phyloP scores from a whole-genome alignment of 192 early-diverging fungal genomes.

The Gonapodya sp. region DNA sequence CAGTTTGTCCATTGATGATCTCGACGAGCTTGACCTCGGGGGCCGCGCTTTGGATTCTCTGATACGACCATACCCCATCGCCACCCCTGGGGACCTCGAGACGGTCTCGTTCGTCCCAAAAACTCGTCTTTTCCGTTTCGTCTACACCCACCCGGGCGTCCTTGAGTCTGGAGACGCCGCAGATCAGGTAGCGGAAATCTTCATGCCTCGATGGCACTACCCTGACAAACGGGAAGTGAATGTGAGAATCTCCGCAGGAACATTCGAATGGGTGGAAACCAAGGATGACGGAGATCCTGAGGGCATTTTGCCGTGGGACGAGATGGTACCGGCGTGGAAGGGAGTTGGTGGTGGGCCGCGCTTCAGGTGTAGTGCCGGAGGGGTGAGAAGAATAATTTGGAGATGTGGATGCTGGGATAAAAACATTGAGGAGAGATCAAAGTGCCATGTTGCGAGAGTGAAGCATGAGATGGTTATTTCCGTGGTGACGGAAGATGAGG shows the following conservation, averaged over 20 bases:
- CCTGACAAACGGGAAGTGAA: constrained; percentile 1
- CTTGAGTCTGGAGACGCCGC: not conserved
- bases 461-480: not conserved
- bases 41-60: not conserved
- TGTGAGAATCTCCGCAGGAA: not conserved
- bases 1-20: not conserved
- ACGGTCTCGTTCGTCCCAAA: not conserved
- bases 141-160: not conserved
- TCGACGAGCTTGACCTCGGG: not conserved
- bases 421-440: not conserved
- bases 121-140: not conserved
- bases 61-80: not conserved
- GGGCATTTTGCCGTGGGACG: not conserved
- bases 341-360: not conserved
- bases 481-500: not conserved
- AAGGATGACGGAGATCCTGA: not conserved
- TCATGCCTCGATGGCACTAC: constrained; percentile 9
- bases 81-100: not conserved
- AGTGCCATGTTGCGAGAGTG: not conserved
- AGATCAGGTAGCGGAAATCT: not conserved
- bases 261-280: not conserved
- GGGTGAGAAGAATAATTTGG: not conserved
- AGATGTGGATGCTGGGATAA: not conserved
- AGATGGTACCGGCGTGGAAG: not conserved
- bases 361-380: not conserved